A percentile compares a stretch with the other conserved stretches of the same genome.
These are phyloP conservation scores for Pleodorina starrii DNA, from an alignment of 139 green algal genomes.

Conservation along the genomic window DNA sequence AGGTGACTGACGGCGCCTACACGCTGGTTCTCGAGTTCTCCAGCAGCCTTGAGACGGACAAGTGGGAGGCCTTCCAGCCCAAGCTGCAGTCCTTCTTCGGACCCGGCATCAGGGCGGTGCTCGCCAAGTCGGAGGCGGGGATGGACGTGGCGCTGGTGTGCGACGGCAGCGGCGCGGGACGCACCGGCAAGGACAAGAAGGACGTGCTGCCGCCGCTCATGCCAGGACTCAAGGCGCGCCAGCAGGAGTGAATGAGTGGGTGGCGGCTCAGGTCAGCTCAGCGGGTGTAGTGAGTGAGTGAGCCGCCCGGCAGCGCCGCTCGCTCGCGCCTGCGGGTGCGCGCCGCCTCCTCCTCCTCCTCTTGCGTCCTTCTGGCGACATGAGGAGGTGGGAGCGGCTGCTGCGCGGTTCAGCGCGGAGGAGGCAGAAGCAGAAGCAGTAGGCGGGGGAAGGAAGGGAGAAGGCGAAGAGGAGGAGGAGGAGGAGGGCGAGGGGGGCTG, in stretches of 20 bases:
- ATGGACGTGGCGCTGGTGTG: constrained; percentile 84
- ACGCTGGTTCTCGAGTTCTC: constrained; percentile 92
- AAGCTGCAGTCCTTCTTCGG: constrained; percentile 97
- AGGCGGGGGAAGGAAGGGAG: background rate
- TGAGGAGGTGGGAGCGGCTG: no score
- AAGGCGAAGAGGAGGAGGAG: background rate
- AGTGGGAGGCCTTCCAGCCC: constrained; percentile 59
- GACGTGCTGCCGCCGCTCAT: constrained; percentile 93
- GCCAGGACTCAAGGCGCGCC: constrained; percentile 85
- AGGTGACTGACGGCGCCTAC: constrained; percentile 78
- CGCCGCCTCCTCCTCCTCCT: no score
- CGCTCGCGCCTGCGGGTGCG: no score
- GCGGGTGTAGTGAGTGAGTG: no score
- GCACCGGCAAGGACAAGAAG: constrained; percentile 80
- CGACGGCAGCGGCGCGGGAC: constrained; percentile 83
- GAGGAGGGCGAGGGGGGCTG: background rate
- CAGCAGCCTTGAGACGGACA: constrained; percentile 63
- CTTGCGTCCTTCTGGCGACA: no score
- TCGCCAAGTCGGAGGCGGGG: constrained; percentile 40
- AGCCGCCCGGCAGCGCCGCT: no score
- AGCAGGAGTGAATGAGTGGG: constrained; percentile 62
- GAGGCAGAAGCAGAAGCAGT: background rate
- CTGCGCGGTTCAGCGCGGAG: no score
- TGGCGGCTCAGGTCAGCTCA: no score
- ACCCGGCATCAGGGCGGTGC: constrained; percentile 80